Conservation (phyloP, 2,329 filamentous ascomycete species). For the Hypomyces rosellus region DNA sequence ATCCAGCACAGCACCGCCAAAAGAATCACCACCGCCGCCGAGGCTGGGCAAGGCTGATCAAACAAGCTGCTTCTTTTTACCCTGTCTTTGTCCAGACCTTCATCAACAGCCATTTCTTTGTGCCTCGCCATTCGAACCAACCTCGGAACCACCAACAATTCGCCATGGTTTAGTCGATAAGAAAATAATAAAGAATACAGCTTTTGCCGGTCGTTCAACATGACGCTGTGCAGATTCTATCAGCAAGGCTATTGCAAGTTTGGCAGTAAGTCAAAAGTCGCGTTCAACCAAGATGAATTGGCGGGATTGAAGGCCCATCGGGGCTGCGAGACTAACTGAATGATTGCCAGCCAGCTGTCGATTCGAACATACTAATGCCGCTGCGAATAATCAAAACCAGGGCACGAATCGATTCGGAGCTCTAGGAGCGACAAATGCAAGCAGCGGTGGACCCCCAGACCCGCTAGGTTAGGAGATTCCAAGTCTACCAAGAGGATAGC, state of each 20-base stretch:
- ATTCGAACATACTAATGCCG: conserved; percentile 45
- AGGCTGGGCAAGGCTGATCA: conserved; percentile 12
- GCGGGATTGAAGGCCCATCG: too few relatives aligned
- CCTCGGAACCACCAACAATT: neutral
- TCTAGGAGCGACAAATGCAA: conserved; percentile 31
- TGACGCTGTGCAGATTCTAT: conserved; percentile 43
- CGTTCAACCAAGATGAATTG: neutral
- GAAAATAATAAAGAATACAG: neutral
- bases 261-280: conserved; percentile 37
- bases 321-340: neutral
- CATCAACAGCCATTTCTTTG: neutral
- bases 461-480: conserved; percentile 16
- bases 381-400: conserved; percentile 28
- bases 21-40: neutral
- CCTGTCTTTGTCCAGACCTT: conserved; percentile 3
- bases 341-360: conserved; percentile 41
- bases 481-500: neutral
- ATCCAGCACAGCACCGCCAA: neutral
- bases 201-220: conserved; percentile 16
- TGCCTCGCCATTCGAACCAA: neutral
- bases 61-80: conserved; percentile 10
- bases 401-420: conserved; percentile 52
- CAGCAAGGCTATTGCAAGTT: conserved; percentile 47
- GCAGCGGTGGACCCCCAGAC: conserved; percentile 19
- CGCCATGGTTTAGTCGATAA: conserved; percentile 9